Evolutionary conservation across 2,329 filamentous ascomycete genomes (phyloP).

Genomic region (Aspergillus alliaceus): DNA sequence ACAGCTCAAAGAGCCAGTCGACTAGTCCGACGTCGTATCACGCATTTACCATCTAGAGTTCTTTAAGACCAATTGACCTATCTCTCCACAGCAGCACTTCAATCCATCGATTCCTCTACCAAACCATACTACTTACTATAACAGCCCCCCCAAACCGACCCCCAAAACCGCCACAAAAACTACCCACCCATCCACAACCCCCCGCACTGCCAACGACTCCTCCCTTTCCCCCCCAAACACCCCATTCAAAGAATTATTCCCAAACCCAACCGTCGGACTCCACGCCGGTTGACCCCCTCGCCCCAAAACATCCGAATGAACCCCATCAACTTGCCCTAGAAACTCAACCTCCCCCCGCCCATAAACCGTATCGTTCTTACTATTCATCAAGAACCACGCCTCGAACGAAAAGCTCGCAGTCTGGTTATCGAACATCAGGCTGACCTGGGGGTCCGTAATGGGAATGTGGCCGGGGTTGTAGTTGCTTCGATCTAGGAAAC

Average conservation of each 20-base stretch:
- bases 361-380: not conserved
- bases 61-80: too few species aligned
- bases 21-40: too few species aligned
- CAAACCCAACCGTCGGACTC: constrained; percentile 8
- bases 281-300: too few species aligned
- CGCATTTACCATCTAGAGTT: too few species aligned
- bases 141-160: too few species aligned
- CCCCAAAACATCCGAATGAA: too few species aligned
- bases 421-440: constrained; percentile 1
- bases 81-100: too few species aligned
- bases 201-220: not conserved
- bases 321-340: constrained; percentile 3
- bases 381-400: not conserved
- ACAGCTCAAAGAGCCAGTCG: too few species aligned
- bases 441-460: not conserved
- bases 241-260: constrained; percentile 10
- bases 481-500: not conserved
- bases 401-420: not conserved
- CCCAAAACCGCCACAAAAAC: too few species aligned
- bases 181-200: too few species aligned
- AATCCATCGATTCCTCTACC: too few species aligned
- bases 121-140: too few species aligned
- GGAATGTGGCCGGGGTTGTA: not conserved
- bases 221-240: not conserved
- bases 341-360: constrained; percentile 3